phyloP scores from a whole-genome alignment of 495 filamentous ascomycete species.

The Jackrogersella minutella region DNA sequence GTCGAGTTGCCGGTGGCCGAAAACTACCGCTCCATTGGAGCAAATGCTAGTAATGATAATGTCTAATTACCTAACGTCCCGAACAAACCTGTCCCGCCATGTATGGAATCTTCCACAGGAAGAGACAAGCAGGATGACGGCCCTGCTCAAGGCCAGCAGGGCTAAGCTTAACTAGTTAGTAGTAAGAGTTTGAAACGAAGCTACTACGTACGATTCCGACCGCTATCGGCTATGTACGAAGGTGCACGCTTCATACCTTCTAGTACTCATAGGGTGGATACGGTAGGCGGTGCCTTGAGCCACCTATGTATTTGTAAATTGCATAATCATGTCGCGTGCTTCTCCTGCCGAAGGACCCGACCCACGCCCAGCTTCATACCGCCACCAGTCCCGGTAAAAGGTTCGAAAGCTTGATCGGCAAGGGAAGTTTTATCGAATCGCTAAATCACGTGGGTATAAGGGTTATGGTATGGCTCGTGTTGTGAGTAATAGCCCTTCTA shows the following conservation, averaged over 20 bases:
- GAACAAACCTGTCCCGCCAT: slow-evolving; percentile 7
- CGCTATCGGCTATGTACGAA: slow-evolving; percentile 33
- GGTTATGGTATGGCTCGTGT: slow-evolving; percentile 10
- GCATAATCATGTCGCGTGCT: slow-evolving; percentile 37
- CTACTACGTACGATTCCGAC: slow-evolving; percentile 5
- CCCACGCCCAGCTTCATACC: slow-evolving; percentile 29
- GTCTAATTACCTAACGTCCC: slow-evolving; percentile 15
- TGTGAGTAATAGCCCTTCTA: slow-evolving; percentile 18
- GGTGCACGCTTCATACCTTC: slow-evolving; percentile 8
- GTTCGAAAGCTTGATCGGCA: slow-evolving; percentile 24
- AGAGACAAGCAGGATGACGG: slow-evolving; percentile 1
- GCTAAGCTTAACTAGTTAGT: slow-evolving; percentile 21
- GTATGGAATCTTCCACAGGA: slow-evolving; percentile 4
- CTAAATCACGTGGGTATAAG: slow-evolving; percentile 15
- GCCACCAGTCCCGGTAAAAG: neutral
- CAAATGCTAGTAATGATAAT: slow-evolving; percentile 8
- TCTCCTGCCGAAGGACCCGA: slow-evolving; percentile 27
- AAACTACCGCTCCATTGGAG: slow-evolving; percentile 2
- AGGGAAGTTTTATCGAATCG: slow-evolving; percentile 6
- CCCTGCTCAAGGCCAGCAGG: neutral
- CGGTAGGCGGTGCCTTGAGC: slow-evolving; percentile 9
- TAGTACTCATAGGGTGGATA: slow-evolving; percentile 24
- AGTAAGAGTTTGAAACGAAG: slow-evolving; percentile 5
- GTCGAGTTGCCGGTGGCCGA: slow-evolving; percentile 8
- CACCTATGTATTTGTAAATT: slow-evolving; percentile 28